Base-by-base conservation (phyloP, 202 grass and related monocot species). In the Zizania palustris region DNA sequence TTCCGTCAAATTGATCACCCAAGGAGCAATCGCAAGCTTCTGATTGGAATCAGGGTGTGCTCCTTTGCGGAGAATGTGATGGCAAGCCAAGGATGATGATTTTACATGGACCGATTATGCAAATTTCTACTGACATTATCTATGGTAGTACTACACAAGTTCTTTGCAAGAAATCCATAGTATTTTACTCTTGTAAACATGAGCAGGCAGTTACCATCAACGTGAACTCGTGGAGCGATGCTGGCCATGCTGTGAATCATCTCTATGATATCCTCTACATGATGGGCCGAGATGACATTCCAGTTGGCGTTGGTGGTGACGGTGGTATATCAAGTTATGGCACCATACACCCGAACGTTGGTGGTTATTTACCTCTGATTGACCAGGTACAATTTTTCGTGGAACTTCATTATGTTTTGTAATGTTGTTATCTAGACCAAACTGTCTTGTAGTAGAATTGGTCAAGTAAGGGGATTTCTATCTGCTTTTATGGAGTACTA, bases 201-300 rank as follows among this genome's bases (percentile, higher is more conserved):
- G 12, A 20, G 15, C 77, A 90, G 87, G 90, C 88, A 20, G 58
- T 97, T 19, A 90, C 93, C 40, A 78, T 97, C 41, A 79, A 62
- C 53, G 77, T 70, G 5, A 97, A 93, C 40, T 42, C 81, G 7
- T 97, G 93, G 93, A 83, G 77, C 1, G 74, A 97, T 82, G 87
- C 83, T 19, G 93, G 85, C 28, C 93, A 97, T 78, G 90, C 87
- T 39, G 83, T 90, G 60, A 93, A 93, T 74, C 87, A 97, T 44
- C 19, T 88, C 9, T 97, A 97, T 44, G 93, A 97, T 68, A 88
- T 93, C 11, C 76, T 93, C 43, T 90, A 97, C 79, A 97, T 93
- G 93, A 97, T 97, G 93, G 82, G 77, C 67, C 85, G 90, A 34
- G 93, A 97, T 50, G 88, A 97, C 65, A 86, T 97, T 22, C 54